Conservation (phyloP, 1,284 basidiomycete species). For the Ceratobasidium papillatum region DNA sequence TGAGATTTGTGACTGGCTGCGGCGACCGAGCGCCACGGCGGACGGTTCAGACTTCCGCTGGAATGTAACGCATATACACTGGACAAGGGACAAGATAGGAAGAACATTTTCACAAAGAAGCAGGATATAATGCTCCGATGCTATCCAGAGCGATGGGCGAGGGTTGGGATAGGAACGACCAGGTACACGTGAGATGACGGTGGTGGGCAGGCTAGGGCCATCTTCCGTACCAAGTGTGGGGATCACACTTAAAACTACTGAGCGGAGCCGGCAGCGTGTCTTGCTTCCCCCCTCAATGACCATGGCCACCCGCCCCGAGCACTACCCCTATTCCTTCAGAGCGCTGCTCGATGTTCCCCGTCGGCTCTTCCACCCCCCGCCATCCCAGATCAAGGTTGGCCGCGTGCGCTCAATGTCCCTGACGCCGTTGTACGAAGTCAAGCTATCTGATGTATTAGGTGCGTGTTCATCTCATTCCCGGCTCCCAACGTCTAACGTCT, state of each 20-base stretch:
- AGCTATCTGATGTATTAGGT: constrained; percentile 39
- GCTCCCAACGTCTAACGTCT: neutral
- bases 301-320: constrained; percentile 39
- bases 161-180: constrained; percentile 7
- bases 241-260: neutral
- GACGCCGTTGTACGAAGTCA: constrained; percentile 28
- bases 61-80: neutral
- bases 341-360: constrained; percentile 36
- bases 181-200: constrained; percentile 11
- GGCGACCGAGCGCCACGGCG: neutral
- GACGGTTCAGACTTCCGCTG: neutral
- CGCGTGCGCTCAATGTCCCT: constrained; percentile 37
- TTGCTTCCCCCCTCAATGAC: neutral
- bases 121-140: neutral
- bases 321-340: constrained; percentile 36
- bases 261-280: neutral
- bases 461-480: neutral
- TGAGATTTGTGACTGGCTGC: constrained; percentile 2
- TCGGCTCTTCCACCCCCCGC: constrained; percentile 41
- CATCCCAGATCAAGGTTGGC: constrained; percentile 37
- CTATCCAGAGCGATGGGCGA: neutral
- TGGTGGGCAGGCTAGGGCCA: neutral
- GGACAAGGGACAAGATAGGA: neutral
- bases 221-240: neutral
- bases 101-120: neutral